Conservation (phyloP, 306 rosid genomes). For the Casuarina cunninghamiana region DNA sequence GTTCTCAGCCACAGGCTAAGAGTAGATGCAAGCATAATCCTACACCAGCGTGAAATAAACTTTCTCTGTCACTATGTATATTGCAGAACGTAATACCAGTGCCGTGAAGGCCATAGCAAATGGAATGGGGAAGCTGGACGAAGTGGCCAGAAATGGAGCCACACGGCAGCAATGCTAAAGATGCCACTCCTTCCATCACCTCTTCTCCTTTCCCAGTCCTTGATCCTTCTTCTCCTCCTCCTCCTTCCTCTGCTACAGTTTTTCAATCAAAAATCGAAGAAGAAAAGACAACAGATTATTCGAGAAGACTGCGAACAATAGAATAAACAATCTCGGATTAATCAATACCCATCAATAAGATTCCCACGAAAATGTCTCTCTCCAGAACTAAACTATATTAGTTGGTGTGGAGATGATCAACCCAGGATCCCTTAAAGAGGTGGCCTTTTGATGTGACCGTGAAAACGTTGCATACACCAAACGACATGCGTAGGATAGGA, state of each 20-base stretch:
- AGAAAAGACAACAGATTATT: neutral
- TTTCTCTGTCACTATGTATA: no score
- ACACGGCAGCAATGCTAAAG: constrained; percentile 74
- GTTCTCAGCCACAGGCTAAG: neutral
- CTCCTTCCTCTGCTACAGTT: constrained; percentile 30
- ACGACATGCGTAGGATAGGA: no score
- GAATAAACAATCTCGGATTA: neutral
- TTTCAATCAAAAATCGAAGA: neutral
- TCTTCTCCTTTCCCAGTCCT: constrained; percentile 28
- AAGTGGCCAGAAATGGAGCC: constrained; percentile 93
- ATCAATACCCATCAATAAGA: neutral
- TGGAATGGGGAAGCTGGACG: constrained; percentile 64
- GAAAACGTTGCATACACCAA: neutral
- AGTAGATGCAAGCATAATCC: neutral
- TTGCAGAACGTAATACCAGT: constrained; percentile 42
- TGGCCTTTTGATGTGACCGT: neutral
- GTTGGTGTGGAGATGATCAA: neutral
- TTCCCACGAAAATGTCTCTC: neutral
- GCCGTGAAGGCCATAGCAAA: constrained; percentile 88
- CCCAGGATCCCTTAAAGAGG: neutral
- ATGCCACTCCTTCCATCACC: constrained; percentile 88
- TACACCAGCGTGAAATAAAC: neutral
- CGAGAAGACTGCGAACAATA: neutral
- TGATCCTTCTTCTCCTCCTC: constrained; percentile 30
- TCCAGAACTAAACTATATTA: neutral